Conservation (phyloP, 768 basidiomycete genomes). For the Floccularia luteovirens region DNA sequence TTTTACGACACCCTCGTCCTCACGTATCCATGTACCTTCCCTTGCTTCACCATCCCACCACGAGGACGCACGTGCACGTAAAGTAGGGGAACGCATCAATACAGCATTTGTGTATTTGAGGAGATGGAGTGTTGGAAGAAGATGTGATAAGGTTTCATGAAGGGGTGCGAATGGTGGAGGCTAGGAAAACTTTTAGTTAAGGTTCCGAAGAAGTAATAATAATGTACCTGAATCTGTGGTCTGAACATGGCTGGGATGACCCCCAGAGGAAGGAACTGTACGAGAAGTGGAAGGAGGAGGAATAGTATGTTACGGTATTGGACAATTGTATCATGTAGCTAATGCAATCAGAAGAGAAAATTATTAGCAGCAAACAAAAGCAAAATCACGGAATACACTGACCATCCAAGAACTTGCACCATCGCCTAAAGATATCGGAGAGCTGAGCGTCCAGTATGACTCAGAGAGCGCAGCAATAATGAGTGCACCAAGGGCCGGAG, state of each 20-base stretch:
- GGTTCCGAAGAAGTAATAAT: no score
- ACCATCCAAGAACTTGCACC: no score
- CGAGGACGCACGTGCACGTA: slow-evolving; percentile 34
- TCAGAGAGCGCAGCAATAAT: slow-evolving; percentile 44
- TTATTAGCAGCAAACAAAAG: no score
- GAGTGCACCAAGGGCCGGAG: slow-evolving; percentile 37
- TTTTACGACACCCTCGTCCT: slow-evolving; percentile 37
- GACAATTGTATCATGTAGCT: slow-evolving; percentile 49
- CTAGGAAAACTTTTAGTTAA: no score
- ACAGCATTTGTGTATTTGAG: slow-evolving; percentile 51
- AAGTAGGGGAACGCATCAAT: slow-evolving; percentile 41
- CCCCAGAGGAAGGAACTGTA: slow-evolving; percentile 32
- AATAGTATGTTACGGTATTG: slow-evolving; percentile 50
- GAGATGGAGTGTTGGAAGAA: slow-evolving; percentile 41
- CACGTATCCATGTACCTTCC: slow-evolving; percentile 43
- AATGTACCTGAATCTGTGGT: no score
- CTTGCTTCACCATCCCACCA: slow-evolving; percentile 55
- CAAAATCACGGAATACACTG: no score
- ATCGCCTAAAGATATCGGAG: no score
- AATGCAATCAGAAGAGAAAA: no score
- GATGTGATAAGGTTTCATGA: slow-evolving; percentile 24
- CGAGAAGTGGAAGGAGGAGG: slow-evolving; percentile 43
- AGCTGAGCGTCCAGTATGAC: slow-evolving; percentile 46
- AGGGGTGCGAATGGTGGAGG: no score
- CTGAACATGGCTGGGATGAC: no score